Conservation (phyloP, 2,329 filamentous ascomycete species). For the Diaporthe batatas region DNA sequence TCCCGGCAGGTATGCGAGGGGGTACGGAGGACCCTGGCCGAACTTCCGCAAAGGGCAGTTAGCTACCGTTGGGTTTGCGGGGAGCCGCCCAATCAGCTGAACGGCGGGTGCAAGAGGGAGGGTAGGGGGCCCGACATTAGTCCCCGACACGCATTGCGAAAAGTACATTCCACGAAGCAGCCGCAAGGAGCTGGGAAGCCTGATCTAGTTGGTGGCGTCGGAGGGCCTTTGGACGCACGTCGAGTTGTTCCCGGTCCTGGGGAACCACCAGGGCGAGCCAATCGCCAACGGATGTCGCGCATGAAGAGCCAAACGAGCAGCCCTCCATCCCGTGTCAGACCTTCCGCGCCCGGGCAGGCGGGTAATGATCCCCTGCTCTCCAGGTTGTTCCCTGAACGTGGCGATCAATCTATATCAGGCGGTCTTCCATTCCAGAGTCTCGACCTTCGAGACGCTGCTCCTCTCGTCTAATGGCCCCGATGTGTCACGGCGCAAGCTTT, state of each 20-base stretch:
- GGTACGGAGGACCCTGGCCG: conserved; percentile 28
- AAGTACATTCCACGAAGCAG: conserved; percentile 21
- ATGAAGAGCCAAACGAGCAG: conserved; percentile 27
- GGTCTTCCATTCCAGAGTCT: conserved; percentile 17
- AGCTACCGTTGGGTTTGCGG: conserved; percentile 20
- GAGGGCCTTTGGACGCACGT: background rate
- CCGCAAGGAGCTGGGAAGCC: conserved; percentile 4
- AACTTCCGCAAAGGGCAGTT: conserved; percentile 14
- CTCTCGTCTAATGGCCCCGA: conserved; percentile 7
- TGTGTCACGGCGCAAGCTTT: background rate
- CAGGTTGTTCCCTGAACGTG: conserved; percentile 11
- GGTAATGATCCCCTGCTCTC: conserved; percentile 18
- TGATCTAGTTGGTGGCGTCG: conserved; percentile 1
- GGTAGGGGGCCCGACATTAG: background rate
- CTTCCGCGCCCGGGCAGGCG: conserved; percentile 13
- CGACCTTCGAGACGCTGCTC: conserved; percentile 12
- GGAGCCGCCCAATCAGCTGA: conserved; percentile 22
- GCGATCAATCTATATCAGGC: conserved; percentile 28
- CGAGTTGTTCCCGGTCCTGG: background rate
- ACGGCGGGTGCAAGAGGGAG: background rate
- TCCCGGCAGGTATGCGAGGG: conserved; percentile 2
- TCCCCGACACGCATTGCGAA: conserved; percentile 6
- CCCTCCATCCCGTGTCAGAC: conserved; percentile 19
- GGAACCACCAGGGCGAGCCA: conserved; percentile 5
- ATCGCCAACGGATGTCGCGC: conserved; percentile 23